Evolutionary conservation across 176 grass and related monocot species (phyloP).

Genomic region (Oropetium thomaeum): DNA sequence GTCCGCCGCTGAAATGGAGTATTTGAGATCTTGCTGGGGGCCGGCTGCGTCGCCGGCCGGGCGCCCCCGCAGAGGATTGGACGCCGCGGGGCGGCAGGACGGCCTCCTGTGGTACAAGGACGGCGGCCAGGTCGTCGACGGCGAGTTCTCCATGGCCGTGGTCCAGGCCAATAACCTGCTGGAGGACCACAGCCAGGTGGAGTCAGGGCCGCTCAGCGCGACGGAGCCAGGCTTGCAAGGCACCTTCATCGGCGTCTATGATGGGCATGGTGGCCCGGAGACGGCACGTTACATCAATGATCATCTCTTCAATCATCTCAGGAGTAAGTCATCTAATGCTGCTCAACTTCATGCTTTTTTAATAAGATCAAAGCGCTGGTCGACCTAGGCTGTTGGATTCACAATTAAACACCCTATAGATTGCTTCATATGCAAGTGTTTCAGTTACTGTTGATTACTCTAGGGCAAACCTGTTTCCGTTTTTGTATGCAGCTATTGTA

Average conservation of each 20-base stretch:
- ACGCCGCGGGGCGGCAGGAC: constrained; percentile 56
- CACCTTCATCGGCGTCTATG: constrained; percentile 77
- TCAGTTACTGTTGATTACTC: background rate
- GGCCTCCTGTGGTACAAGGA: constrained; percentile 93
- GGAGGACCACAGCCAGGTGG: constrained; percentile 86
- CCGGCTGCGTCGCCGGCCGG: constrained; percentile 42
- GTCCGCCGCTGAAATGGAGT: constrained; percentile 43
- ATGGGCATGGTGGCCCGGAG: constrained; percentile 85
- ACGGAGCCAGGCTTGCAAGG: constrained; percentile 47
- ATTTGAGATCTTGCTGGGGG: constrained; percentile 73
- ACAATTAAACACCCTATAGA: background rate
- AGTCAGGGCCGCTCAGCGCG: constrained; percentile 62
- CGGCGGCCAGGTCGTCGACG: constrained; percentile 49
- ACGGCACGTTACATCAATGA: constrained; percentile 70
- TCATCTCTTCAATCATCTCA: constrained; percentile 67
- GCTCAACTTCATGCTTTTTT: background rate
- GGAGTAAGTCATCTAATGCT: constrained; percentile 41
- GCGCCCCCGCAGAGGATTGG: constrained; percentile 37
- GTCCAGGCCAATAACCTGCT: constrained; percentile 88
- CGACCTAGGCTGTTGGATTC: constrained; percentile 1
- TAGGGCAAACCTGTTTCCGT: background rate
- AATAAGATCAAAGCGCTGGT: constrained; percentile 15
- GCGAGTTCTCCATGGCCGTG: constrained; percentile 91
- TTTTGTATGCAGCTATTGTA: background rate
- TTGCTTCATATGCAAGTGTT: constrained; percentile 20